Evolutionary conservation across 140 eudicot genomes (phyloP), one percentile per base, ranked within the genome.

Genomic region (Erigeron philadelphicus): DNA sequence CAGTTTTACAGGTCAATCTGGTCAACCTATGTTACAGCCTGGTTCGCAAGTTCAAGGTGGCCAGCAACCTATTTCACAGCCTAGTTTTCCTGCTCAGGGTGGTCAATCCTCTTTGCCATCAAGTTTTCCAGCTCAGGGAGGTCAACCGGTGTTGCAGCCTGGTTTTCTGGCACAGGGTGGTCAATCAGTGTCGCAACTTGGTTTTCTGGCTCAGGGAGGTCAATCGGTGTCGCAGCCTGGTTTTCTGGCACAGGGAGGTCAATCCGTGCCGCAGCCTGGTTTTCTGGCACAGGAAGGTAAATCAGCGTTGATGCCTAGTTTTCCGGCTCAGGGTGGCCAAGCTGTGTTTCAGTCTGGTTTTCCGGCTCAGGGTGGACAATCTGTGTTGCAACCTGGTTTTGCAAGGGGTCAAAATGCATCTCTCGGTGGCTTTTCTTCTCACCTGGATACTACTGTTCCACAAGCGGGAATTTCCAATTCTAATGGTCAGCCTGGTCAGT

Each of bases 171-270:
- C 73, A 66, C 78, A 71, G 65, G 67, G 74, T 15, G 74, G 66
- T 8, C 86, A 78, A 18, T 54, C 84, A 60, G 31, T 43, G 44
- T 31, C 72, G 47, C 81, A 67, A 18, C 6, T 60, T 9, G 81
- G 81, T 25, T 79, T 73, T 68, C 71, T 76, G 1, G 68, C 85
- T 79, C 84, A 76, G 68, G 50, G 70, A 13, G 64, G 69, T 68
- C 81, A 83, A 56, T 62, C 81, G 5, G 38, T 31, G 38, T 31
- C 38, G 38, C 38, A 31, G 38, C 38, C 38, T 5, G 80, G 76
- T 60, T 68, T 73, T 67, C 74, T 76, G 0, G 80, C 80, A 80
- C 83, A 70, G 47, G 60, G 63, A 8, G 61, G 72, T 53, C 83
- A 83, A 19, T 47, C 84, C 54, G 64, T 21, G 9, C 11, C 74